phyloP scores from a whole-genome alignment of 306 rosid genomes.

The Astragalus glycyphyllos region DNA sequence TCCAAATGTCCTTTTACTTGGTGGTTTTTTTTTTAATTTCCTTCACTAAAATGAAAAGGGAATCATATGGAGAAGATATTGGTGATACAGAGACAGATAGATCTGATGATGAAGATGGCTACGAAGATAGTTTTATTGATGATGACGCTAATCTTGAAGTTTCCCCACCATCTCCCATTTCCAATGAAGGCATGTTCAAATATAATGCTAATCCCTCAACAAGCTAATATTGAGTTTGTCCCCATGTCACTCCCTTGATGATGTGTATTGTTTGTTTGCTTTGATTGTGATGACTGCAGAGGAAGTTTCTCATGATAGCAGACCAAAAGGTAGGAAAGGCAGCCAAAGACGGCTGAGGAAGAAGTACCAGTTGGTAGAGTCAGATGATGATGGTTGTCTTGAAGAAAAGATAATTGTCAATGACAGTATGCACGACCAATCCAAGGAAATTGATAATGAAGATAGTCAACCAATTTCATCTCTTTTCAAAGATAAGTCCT shows the following conservation, averaged over 20 bases:
- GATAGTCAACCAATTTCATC: constrained; percentile 59
- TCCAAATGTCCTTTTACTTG: background rate
- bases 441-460: constrained; percentile 50
- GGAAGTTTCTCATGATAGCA: constrained; percentile 45
- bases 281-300: constrained; percentile 48
- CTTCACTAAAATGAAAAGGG: constrained; percentile 61
- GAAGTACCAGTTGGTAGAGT: constrained; percentile 61
- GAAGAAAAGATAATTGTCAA: constrained; percentile 37
- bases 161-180: constrained; percentile 57
- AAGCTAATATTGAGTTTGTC: constrained; percentile 26
- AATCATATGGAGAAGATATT: constrained; percentile 89
- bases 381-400: constrained; percentile 53
- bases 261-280: constrained; percentile 32
- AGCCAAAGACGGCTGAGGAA: constrained; percentile 57
- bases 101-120: constrained; percentile 70
- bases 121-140: constrained; percentile 84
- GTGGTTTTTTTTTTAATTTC: constrained; percentile 38
- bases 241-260: constrained; percentile 7
- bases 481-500: constrained; percentile 47
- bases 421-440: constrained; percentile 36
- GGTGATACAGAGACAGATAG: constrained; percentile 75
- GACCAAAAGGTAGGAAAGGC: constrained; percentile 42
- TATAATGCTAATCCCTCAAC: constrained; percentile 5
- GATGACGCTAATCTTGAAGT: constrained; percentile 57
- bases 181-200: constrained; percentile 50